phyloP scores from a whole-genome alignment of 352 stramenopile genomes.

The Pythium oligandrum region DNA sequence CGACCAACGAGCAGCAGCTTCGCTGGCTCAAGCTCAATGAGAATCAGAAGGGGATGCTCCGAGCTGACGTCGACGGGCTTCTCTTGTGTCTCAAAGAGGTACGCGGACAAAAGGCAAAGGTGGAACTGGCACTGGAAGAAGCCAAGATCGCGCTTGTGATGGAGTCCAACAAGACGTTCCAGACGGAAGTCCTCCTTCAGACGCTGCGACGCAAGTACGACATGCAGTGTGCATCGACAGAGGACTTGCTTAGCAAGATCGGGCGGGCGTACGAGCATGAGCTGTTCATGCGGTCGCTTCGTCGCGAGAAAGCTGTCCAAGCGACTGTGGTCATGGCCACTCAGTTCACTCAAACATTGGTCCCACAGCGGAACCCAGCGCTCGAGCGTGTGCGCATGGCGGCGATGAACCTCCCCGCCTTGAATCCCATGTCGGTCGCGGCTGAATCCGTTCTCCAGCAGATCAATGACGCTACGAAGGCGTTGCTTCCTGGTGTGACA shows the following conservation, averaged over 20 bases:
- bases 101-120: conserved; percentile 12
- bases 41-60: conserved; percentile 49
- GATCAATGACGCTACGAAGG: conserved; percentile 43
- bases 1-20: conserved; percentile 35
- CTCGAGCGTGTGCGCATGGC: conserved; percentile 49
- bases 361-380: conserved; percentile 58
- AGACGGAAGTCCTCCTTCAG: conserved; percentile 35
- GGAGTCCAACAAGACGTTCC: conserved; percentile 39
- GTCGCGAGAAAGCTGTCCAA: conserved; percentile 52
- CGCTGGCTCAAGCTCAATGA: conserved; percentile 31
- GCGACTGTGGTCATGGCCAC: conserved; percentile 40
- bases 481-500: conserved; percentile 44
- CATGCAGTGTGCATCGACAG: conserved; percentile 37
- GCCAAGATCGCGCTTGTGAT: conserved; percentile 40
- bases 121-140: conserved; percentile 25
- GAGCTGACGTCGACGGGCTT: conserved; percentile 40
- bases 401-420: conserved; percentile 34
- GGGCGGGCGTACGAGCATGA: conserved; percentile 56
- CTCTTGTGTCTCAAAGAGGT: conserved; percentile 17
- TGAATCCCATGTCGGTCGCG: conserved; percentile 17
- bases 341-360: conserved; percentile 46
- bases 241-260: conserved; percentile 55
- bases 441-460: conserved; percentile 49
- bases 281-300: conserved; percentile 52
- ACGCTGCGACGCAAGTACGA: conserved; percentile 39